Conservation (phyloP, 768 basidiomycete genomes). For the Boletus patriciae region DNA sequence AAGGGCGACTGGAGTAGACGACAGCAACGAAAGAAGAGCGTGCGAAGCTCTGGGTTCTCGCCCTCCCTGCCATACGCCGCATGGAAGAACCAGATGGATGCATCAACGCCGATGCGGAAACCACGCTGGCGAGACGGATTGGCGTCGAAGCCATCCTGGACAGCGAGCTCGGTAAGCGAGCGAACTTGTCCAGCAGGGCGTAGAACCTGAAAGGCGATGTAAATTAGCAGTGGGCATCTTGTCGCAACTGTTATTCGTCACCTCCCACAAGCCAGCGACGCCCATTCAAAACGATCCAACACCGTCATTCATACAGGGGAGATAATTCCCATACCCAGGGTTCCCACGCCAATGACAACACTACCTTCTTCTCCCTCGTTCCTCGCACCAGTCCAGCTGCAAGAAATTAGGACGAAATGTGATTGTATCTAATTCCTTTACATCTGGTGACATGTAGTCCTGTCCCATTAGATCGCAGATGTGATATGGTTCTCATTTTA, state of each 20-base stretch:
- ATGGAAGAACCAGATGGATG: slow-evolving; percentile 80
- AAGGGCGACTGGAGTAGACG: slow-evolving; percentile 76
- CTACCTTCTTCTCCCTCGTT: too few relatives aligned
- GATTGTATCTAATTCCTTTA: too few relatives aligned
- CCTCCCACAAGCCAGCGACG: slow-evolving; percentile 53
- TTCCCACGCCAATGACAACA: too few relatives aligned
- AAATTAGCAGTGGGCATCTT: slow-evolving; percentile 15
- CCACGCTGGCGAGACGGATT: slow-evolving; percentile 67
- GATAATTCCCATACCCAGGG: too few relatives aligned
- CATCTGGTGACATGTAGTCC: too few relatives aligned
- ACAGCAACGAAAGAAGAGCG: slow-evolving; percentile 82
- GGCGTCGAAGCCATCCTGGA: slow-evolving; percentile 70
- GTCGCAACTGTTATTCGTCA: slow-evolving; percentile 20
- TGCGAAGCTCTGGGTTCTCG: slow-evolving; percentile 84
- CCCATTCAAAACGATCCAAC: slow-evolving; percentile 36
- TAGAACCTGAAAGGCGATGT: slow-evolving; percentile 47
- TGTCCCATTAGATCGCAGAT: too few relatives aligned
- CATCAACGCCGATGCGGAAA: slow-evolving; percentile 84
- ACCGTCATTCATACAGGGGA: too few relatives aligned
- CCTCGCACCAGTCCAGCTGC: too few relatives aligned
- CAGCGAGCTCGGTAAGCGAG: slow-evolving; percentile 75
- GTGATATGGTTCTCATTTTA: too few relatives aligned
- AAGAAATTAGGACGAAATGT: too few relatives aligned
- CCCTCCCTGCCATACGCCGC: slow-evolving; percentile 69
- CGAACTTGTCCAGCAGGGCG: slow-evolving; percentile 69